Percentiles rank a stretch among this genome's conserved stretches.
These are phyloP conservation scores for Mycena maculata DNA, from an alignment of 768 basidiomycete species.

Conservation along the genomic window DNA sequence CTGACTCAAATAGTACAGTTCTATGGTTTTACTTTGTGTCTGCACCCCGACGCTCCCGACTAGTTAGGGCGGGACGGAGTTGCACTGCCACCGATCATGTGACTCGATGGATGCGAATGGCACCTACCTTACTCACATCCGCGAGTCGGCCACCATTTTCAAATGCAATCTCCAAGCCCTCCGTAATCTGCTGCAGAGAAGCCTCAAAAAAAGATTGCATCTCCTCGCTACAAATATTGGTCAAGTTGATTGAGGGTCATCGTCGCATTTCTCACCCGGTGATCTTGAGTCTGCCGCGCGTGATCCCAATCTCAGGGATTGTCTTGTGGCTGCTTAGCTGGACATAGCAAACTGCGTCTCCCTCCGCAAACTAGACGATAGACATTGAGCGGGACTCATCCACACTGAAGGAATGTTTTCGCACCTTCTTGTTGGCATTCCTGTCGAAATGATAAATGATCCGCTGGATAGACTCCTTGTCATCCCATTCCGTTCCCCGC, in stretches of 20 bases:
- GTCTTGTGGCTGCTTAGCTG: conserved; percentile 31
- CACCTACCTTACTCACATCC: conserved; percentile 33
- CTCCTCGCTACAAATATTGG: too few species aligned
- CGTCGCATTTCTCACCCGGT: conserved; percentile 26
- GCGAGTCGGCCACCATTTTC: conserved; percentile 35
- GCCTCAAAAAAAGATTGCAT: conserved; percentile 35
- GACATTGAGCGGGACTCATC: background rate
- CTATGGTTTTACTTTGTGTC: too few species aligned
- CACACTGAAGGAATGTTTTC: background rate
- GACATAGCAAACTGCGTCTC: conserved; percentile 29
- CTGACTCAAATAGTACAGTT: too few species aligned
- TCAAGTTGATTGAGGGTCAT: too few species aligned
- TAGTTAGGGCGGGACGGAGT: too few species aligned
- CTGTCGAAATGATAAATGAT: conserved; percentile 37
- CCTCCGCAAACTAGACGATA: conserved; percentile 27
- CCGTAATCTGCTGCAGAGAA: conserved; percentile 29
- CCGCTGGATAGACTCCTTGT: conserved; percentile 30
- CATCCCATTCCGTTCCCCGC: conserved; percentile 34
- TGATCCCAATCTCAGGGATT: conserved; percentile 30
- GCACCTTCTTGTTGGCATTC: conserved; percentile 41
- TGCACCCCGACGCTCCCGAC: too few species aligned
- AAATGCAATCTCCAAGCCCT: conserved; percentile 35
- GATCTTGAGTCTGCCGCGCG: conserved; percentile 35
- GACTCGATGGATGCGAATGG: too few species aligned
- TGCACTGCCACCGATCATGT: too few species aligned